These are phyloP conservation scores for Coniella lustricola DNA, from an alignment of 2,329 filamentous ascomycete species.

Conservation along the genomic window DNA sequence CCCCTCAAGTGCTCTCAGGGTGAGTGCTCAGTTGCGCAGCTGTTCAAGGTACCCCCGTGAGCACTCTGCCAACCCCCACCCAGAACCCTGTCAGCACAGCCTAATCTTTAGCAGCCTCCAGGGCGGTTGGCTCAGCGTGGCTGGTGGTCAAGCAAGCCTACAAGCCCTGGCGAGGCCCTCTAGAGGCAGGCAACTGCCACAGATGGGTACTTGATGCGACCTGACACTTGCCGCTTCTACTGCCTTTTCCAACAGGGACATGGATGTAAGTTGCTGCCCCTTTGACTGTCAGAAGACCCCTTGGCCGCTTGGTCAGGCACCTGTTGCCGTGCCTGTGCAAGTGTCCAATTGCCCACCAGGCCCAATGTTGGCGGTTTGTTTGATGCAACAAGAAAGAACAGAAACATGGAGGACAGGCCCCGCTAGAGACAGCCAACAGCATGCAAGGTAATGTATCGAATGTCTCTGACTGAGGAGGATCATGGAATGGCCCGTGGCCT, in stretches of 20 bases:
- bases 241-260: conserved; percentile 5
- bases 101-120: conserved; percentile 2
- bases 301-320: conserved; percentile 1
- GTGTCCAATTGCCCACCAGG: neutral
- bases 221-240: neutral
- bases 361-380: neutral
- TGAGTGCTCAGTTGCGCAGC: too few relatives aligned
- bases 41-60: too few relatives aligned
- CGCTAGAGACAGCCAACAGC: neutral
- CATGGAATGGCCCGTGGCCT: conserved; percentile 2
- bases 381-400: too few relatives aligned
- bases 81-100: neutral
- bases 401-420: too few relatives aligned
- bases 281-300: conserved; percentile 8
- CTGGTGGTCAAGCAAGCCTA: conserved; percentile 1
- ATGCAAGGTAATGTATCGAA: neutral
- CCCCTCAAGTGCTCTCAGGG: neutral
- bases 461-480: too few relatives aligned
- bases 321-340: neutral
- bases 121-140: neutral
- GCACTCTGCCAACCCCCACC: too few relatives aligned
- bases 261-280: conserved; percentile 8
- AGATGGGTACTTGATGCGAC: conserved; percentile 5
- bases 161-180: too few relatives aligned
- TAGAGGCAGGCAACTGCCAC: too few relatives aligned